Evolutionary conservation across 306 rosid genomes (phyloP), one percentile per base, ranked within the genome.

Genomic region (Cicer arietinum): DNA sequence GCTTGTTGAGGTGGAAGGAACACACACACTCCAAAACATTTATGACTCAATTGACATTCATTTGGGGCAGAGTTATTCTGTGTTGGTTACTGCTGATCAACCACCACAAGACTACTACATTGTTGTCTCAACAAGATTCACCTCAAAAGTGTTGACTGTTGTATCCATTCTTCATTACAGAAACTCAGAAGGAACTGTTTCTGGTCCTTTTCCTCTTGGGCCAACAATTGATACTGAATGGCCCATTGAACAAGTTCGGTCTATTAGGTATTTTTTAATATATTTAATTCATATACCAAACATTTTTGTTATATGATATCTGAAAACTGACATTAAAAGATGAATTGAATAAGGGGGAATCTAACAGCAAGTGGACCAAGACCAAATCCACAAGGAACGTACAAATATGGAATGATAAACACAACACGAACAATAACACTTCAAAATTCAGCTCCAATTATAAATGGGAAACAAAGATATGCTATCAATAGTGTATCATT

Each of bases 351-450:
- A 88, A 90, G 98, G 73, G 77, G 87, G 37, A 90, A 93, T 84
- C 87, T 93, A 76, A 86, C 97, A n/a, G 96, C 98, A 22, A 93
- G 94, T 60, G 98, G 98, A 8, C 98, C 98, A 53, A 91, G 98
- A 51, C 98, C 98, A 5, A 93, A 93, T 69, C 98, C 97, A 8
- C 98, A 90, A 85, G 98, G 98, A 44, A 88, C 97, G 1, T 93
- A 93, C 83, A 93, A 89, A 69, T 93, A 93, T 39, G 97, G 98
- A 61, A 2, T 88, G 85, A 88, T 93, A 76, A 93, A 90, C 79
- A 82, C 84, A 16, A 93, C 97, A 2, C 79, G 65, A 3, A 93
- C 97, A 45, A 81, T 93, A 48, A 85, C 84, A 71, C 98, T 90
- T 56, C 81, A 77, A 76, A 93, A 78, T 75, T 83, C 93, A 52